Percentiles rank a stretch among this genome's conserved stretches.
These are phyloP conservation scores for Logfia minima DNA, from an alignment of 129 eudicot species.

Conservation along the genomic window DNA sequence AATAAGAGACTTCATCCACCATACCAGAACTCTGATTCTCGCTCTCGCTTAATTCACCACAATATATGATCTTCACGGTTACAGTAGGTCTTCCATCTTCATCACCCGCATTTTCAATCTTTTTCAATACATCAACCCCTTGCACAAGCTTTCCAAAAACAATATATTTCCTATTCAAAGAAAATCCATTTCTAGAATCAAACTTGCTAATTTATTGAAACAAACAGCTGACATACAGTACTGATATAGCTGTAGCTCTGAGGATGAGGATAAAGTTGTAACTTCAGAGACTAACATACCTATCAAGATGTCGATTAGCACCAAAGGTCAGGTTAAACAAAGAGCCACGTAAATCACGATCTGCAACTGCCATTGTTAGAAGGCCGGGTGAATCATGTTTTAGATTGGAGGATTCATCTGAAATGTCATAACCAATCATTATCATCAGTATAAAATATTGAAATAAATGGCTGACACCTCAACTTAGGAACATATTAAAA, in stretches of 20 bases:
- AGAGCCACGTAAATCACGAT: constrained; percentile 91
- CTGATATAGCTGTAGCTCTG: not conserved
- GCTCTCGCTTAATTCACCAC: constrained; percentile 66
- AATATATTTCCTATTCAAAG: constrained; percentile 65
- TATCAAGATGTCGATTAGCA: constrained; percentile 86
- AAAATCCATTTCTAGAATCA: not conserved
- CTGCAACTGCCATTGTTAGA: constrained; percentile 80
- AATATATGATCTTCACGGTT: constrained; percentile 77
- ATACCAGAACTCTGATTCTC: constrained; percentile 54
- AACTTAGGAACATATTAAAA: constrained; percentile 4
- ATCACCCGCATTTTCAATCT: constrained; percentile 82
- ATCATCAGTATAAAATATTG: constrained; percentile 1
- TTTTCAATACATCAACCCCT: constrained; percentile 74
- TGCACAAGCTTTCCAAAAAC: constrained; percentile 86
- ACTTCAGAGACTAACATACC: constrained; percentile 38
- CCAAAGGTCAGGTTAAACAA: constrained; percentile 64
- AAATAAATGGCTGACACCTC: not conserved
- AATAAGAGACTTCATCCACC: constrained; percentile 17
- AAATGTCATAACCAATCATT: constrained; percentile 22
- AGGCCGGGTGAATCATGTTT: constrained; percentile 91
- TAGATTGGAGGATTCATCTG: constrained; percentile 83
- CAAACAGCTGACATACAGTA: not conserved
- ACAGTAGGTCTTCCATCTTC: constrained; percentile 78
- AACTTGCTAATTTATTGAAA: not conserved
- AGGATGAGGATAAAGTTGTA: not conserved